These are phyloP conservation scores for Irpex sp. DNA, from an alignment of 1,284 basidiomycete genomes.

Conservation along the genomic window DNA sequence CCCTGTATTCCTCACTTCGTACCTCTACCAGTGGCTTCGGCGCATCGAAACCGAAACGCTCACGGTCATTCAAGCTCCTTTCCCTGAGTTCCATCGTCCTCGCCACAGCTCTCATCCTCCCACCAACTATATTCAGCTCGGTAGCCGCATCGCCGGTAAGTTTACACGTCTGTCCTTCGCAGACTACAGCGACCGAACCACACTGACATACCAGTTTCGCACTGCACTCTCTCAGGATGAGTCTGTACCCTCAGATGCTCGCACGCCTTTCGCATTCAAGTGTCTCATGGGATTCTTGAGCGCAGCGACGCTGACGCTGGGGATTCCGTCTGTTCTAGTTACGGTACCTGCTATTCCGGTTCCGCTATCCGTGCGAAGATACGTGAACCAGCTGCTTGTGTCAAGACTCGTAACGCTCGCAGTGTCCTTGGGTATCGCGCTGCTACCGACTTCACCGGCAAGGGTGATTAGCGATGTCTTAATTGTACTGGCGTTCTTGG, in stretches of 20 bases:
- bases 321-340: conserved; percentile 57
- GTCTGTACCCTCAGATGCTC: conserved; percentile 13
- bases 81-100: conserved; percentile 47
- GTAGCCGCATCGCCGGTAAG: conserved; percentile 37
- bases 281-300: conserved; percentile 40
- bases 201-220: neutral
- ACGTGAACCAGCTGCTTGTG: conserved; percentile 38
- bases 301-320: conserved; percentile 50
- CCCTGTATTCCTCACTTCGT: conserved; percentile 58
- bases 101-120: conserved; percentile 49
- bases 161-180: conserved; percentile 13
- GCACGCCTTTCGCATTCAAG: conserved; percentile 17
- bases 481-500: conserved; percentile 45
- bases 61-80: conserved; percentile 55
- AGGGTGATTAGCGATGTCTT: conserved; percentile 42
- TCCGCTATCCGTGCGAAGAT: conserved; percentile 37
- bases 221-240: conserved; percentile 17
- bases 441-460: conserved; percentile 34
- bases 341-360: conserved; percentile 49
- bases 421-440: conserved; percentile 39
- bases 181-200: neutral
- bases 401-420: conserved; percentile 40
- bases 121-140: conserved; percentile 51
- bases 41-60: conserved; percentile 41
- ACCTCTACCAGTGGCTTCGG: conserved; percentile 32